Evolutionary conservation across 305 asterid species (phyloP).

Genomic region (Ilex paraguariensis): DNA sequence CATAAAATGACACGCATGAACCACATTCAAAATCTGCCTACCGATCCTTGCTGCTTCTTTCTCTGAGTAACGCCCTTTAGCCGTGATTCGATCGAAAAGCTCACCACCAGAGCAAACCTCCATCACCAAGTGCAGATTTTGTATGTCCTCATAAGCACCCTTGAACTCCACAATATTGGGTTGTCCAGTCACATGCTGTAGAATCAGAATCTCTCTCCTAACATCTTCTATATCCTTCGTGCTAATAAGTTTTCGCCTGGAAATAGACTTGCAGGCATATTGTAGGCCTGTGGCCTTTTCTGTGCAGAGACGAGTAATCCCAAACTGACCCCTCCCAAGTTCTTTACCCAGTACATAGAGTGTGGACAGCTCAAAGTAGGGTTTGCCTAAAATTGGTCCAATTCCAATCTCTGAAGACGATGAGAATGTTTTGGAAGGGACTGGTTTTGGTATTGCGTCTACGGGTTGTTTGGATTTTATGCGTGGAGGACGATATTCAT

Average conservation of each 20-base stretch:
- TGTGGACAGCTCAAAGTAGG: slow-evolving; percentile 9
- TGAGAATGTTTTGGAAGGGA: neutral
- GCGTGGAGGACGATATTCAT: slow-evolving; percentile 5
- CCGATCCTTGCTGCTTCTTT: slow-evolving; percentile 22
- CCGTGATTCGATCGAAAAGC: slow-evolving; percentile 22
- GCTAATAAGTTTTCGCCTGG: slow-evolving; percentile 8
- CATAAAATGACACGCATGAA: slow-evolving; percentile 21
- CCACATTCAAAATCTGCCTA: slow-evolving; percentile 20
- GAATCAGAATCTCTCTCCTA: slow-evolving; percentile 17
- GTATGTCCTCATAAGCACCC: slow-evolving; percentile 20
- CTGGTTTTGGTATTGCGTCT: neutral
- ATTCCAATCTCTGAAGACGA: neutral
- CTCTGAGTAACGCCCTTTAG: slow-evolving; percentile 18
- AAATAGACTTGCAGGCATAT: slow-evolving; percentile 19
- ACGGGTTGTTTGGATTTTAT: neutral
- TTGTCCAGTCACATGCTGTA: slow-evolving; percentile 18
- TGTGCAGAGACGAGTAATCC: slow-evolving; percentile 14
- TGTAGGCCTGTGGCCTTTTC: slow-evolving; percentile 4
- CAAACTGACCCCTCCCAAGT: slow-evolving; percentile 22
- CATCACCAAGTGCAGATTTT: slow-evolving; percentile 17
- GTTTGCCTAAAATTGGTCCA: slow-evolving; percentile 11
- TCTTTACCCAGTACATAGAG: slow-evolving; percentile 10
- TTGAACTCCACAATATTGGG: slow-evolving; percentile 21
- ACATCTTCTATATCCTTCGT: slow-evolving; percentile 17
- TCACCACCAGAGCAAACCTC: slow-evolving; percentile 22